phyloP scores from a whole-genome alignment of 2,329 filamentous ascomycete genomes.

The Boeremia exigua region DNA sequence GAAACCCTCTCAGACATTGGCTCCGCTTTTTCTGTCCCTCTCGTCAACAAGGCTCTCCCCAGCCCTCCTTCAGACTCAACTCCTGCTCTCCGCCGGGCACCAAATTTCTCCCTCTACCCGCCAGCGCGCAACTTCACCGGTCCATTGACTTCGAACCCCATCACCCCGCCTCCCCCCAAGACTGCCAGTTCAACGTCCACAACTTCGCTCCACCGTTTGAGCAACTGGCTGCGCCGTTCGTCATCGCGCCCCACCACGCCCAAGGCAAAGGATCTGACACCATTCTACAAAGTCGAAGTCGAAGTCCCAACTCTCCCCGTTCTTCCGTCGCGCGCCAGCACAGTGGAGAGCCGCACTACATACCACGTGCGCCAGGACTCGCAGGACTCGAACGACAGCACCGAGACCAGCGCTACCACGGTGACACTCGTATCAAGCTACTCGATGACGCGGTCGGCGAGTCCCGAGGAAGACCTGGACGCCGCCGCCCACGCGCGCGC shows the following conservation, averaged over 20 bases:
- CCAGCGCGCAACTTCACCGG: slow-evolving; percentile 30
- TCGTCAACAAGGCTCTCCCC: slow-evolving; percentile 37
- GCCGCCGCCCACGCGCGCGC: slow-evolving; percentile 19
- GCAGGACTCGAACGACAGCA: slow-evolving; percentile 38
- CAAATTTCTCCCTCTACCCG: slow-evolving; percentile 34
- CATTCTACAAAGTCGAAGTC: slow-evolving; percentile 42
- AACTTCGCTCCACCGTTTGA: slow-evolving; percentile 41
- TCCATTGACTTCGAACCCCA: slow-evolving; percentile 44
- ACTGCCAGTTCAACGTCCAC: slow-evolving; percentile 35
- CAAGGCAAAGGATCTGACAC: slow-evolving; percentile 20
- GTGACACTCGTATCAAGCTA: slow-evolving; percentile 32
- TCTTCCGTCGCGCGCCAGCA: slow-evolving; percentile 25
- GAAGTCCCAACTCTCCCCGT: slow-evolving; percentile 14
- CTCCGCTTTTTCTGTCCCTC: slow-evolving; percentile 53
- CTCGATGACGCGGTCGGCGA: slow-evolving; percentile 15
- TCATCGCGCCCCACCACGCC: slow-evolving; percentile 32
- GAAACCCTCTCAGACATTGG: slow-evolving; percentile 58
- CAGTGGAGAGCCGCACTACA: slow-evolving; percentile 26
- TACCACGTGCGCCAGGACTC: slow-evolving; percentile 39
- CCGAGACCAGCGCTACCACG: slow-evolving; percentile 39
- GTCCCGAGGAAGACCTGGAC: slow-evolving; percentile 3
- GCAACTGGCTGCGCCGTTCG: slow-evolving; percentile 46
- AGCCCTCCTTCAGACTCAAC: slow-evolving; percentile 19
- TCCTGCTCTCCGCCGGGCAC: slow-evolving; percentile 20
- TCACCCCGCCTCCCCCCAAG: slow-evolving; percentile 40